phyloP scores from a whole-genome alignment of 2,329 filamentous ascomycete genomes.

The Juglanconis sp. region DNA sequence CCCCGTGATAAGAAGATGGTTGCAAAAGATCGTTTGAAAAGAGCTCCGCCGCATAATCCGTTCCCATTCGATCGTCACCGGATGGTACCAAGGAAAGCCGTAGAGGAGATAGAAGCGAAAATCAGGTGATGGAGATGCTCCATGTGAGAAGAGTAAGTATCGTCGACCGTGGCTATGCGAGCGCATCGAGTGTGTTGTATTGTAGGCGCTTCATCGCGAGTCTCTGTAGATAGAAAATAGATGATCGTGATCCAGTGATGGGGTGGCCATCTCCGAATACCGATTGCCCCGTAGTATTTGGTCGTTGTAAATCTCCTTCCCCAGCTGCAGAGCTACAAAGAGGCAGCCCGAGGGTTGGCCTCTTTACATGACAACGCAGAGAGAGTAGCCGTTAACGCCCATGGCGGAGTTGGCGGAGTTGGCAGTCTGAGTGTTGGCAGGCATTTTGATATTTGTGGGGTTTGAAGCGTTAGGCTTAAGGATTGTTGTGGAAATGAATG shows the following conservation, averaged over 20 bases:
- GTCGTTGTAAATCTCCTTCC: neutral
- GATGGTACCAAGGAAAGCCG: neutral
- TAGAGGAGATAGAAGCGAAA: neutral
- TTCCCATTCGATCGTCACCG: neutral
- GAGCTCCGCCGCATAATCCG: neutral
- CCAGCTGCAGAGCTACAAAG: slow-evolving; percentile 8
- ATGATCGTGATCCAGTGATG: neutral
- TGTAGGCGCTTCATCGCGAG: neutral
- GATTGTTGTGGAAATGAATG: slow-evolving; percentile 18
- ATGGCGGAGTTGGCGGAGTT: slow-evolving; percentile 26
- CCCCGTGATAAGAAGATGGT: neutral
- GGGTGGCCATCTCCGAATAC: neutral
- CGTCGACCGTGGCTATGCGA: neutral
- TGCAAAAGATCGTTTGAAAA: neutral
- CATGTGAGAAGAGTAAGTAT: neutral
- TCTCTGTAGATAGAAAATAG: neutral
- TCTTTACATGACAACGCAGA: slow-evolving; percentile 33
- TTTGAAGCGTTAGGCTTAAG: slow-evolving; percentile 1
- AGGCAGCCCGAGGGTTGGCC: neutral
- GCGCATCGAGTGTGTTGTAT: neutral
- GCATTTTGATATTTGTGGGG: slow-evolving; percentile 27
- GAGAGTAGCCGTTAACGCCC: slow-evolving; percentile 24
- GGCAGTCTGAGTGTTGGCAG: slow-evolving; percentile 26
- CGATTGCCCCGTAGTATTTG: neutral
- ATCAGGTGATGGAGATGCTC: neutral